Evolutionary conservation across 495 filamentous ascomycete genomes (phyloP).

Genomic region (Daldinia concentrica): DNA sequence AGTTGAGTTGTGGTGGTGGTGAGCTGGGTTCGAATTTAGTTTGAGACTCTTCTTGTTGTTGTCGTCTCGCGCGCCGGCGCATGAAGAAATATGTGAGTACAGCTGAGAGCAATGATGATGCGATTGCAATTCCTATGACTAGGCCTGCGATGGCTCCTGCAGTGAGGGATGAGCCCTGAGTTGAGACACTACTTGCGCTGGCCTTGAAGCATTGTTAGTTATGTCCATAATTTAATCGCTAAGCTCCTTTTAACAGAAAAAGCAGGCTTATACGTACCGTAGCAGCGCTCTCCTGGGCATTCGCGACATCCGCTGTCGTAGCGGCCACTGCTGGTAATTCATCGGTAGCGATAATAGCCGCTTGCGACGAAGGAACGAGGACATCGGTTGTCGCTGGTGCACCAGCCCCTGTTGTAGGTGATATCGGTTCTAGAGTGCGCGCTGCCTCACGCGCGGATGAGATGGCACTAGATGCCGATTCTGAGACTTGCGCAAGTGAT

Average conservation of each 20-base stretch:
- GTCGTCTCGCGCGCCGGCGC: conserved; percentile 20
- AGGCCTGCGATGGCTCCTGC: conserved; percentile 39
- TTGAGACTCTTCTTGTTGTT: conserved; percentile 3
- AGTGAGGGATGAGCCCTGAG: conserved; percentile 25
- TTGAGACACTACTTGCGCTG: conserved; percentile 10
- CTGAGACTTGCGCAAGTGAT: conserved; percentile 14
- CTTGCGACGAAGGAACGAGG: background rate
- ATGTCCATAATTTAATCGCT: background rate
- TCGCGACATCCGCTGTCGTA: conserved; percentile 11
- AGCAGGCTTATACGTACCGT: conserved; percentile 10
- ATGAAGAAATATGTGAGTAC: conserved; percentile 38
- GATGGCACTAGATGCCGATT: conserved; percentile 16
- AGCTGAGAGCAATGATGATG: conserved; percentile 32
- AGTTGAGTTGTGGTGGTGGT: background rate
- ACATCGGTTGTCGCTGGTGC: background rate
- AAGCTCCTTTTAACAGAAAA: background rate
- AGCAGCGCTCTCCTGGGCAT: conserved; percentile 12
- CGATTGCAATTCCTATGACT: conserved; percentile 32
- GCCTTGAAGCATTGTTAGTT: conserved; percentile 18
- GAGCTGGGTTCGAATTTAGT: conserved; percentile 9
- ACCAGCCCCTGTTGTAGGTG: background rate
- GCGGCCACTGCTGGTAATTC: conserved; percentile 1
- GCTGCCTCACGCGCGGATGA: conserved; percentile 20
- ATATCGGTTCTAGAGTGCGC: background rate
- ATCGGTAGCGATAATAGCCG: background rate